Evolutionary conservation across 2,329 filamentous ascomycete genomes (phyloP).

Genomic region (Talaromyces albobiverticillius): DNA sequence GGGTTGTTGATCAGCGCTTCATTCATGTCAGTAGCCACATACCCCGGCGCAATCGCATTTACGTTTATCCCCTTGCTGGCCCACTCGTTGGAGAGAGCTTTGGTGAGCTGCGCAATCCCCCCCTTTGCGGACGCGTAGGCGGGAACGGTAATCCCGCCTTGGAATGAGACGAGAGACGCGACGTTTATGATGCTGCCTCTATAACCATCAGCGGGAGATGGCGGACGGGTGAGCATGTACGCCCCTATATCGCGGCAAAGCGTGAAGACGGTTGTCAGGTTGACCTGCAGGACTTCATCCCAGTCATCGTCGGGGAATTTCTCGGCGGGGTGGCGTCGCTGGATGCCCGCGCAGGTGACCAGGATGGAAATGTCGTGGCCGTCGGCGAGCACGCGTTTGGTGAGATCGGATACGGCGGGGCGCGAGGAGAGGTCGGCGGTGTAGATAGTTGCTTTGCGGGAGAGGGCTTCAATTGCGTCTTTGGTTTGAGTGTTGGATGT

Average conservation of each 20-base stretch:
- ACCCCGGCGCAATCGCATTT: conserved; percentile 86
- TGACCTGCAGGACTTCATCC: conserved; percentile 80
- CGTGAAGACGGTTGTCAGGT: conserved; percentile 57
- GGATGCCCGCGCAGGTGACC: conserved; percentile 83
- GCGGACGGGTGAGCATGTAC: conserved; percentile 26
- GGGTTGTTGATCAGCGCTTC: conserved; percentile 71
- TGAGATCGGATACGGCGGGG: conserved; percentile 37
- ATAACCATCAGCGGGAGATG: conserved; percentile 20
- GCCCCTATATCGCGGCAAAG: conserved; percentile 16
- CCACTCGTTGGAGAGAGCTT: conserved; percentile 83
- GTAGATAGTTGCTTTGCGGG: conserved; percentile 41
- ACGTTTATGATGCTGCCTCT: conserved; percentile 66
- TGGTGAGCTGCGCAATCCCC: conserved; percentile 75
- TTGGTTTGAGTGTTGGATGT: conserved; percentile 44
- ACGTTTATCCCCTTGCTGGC: conserved; percentile 71
- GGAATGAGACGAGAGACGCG: conserved; percentile 71
- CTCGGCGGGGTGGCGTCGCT: conserved; percentile 71
- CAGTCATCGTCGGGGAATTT: conserved; percentile 75
- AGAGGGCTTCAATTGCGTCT: conserved; percentile 39
- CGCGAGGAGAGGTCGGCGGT: conserved; percentile 43
- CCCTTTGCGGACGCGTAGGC: conserved; percentile 82
- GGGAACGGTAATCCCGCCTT: conserved; percentile 78
- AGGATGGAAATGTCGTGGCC: conserved; percentile 69
- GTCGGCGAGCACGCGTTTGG: conserved; percentile 36
- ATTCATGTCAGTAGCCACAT: conserved; percentile 95